Base-by-base conservation (phyloP, 345 rosid species). In the Psidium friedrichsthalianum region DNA sequence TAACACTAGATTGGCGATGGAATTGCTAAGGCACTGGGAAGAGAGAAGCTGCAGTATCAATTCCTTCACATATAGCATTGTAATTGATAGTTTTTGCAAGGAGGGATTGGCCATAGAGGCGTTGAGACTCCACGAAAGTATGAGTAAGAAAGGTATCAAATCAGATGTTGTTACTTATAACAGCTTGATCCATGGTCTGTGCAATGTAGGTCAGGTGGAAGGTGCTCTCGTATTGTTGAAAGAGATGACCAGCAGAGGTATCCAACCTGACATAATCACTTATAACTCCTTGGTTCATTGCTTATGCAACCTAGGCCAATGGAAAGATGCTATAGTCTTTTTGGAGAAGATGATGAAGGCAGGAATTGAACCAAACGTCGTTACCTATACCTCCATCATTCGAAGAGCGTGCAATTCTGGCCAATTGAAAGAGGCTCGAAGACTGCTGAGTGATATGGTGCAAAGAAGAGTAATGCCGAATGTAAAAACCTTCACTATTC, bases 401-500 rank as follows among this genome's bases (percentile, higher is more conserved):
- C 59, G 32, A 69, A 47, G 78, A 16, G 44, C 20, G 11, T 69
- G 78, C 78, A 69, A 69, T 69, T 69, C 78, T 0, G 1, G 78
- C 24, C 78, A 69, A 8, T 69, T 69, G 78, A 3, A 0, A 69
- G 78, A 69, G 76, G 22, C 76, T 0, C 22, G 0, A 64, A 64
- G 76, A 29, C 44, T 64, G 76, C 76, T 29, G 21, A 64, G 78
- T 69, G 24, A 69, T 69, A 69, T 69, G 78, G 78, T 16, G 78
- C 78, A 0, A 69, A 69, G 78, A 42, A 32, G 13, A 69, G 6
- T 69, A 0, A 8, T 69, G 78, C 78, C 13, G 2, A 8, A 32
- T 32, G 0, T 18, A 16, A 0, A 0, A 0, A 69, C 78, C 3
- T 69, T 69, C 78, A 69, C 6, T 69, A 0, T 16, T 0, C 6